These are phyloP conservation scores for Ceraceosorus guamensis DNA, from an alignment of 1,284 basidiomycete species.

Conservation along the genomic window DNA sequence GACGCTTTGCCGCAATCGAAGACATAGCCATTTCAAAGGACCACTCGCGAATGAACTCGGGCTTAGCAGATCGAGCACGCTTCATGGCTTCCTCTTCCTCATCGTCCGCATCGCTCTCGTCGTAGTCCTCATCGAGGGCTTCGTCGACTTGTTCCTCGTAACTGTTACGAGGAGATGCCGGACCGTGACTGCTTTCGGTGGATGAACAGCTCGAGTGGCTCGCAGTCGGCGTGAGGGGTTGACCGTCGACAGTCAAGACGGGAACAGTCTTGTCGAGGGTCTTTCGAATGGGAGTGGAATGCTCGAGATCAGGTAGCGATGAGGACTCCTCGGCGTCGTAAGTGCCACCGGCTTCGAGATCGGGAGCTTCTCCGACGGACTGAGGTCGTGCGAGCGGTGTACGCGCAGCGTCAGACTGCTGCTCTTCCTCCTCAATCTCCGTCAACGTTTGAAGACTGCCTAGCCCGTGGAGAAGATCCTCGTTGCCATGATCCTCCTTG, in stretches of 20 bases:
- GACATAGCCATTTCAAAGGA: conserved; percentile 17
- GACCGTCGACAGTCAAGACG: neutral
- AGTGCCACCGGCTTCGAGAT: conserved; percentile 1
- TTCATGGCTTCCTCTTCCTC: conserved; percentile 6
- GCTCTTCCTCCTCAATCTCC: conserved; percentile 29
- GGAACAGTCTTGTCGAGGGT: neutral
- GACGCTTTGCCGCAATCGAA: conserved; percentile 6
- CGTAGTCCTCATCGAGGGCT: neutral
- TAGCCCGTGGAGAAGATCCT: conserved; percentile 23
- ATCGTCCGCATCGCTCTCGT: conserved; percentile 7
- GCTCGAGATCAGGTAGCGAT: neutral
- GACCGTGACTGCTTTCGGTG: conserved; percentile 17
- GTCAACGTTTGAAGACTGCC: conserved; percentile 25
- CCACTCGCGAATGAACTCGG: conserved; percentile 39
- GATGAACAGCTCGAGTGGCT: conserved; percentile 21
- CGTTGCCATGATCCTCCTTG: conserved; percentile 35
- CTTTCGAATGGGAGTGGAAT: neutral
- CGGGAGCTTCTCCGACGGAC: neutral
- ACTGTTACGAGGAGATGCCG: conserved; percentile 11
- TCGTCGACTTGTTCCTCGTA: conserved; percentile 13
- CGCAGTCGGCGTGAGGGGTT: neutral
- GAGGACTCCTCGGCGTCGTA: neutral
- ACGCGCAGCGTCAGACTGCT: neutral
- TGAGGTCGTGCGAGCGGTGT: neutral
- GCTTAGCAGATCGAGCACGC: conserved; percentile 11